Percentiles rank a stretch among this genome's conserved stretches.
These are phyloP conservation scores for Recurvomyces mirabilis DNA, from an alignment of 495 filamentous ascomycete genomes.

Conservation along the genomic window DNA sequence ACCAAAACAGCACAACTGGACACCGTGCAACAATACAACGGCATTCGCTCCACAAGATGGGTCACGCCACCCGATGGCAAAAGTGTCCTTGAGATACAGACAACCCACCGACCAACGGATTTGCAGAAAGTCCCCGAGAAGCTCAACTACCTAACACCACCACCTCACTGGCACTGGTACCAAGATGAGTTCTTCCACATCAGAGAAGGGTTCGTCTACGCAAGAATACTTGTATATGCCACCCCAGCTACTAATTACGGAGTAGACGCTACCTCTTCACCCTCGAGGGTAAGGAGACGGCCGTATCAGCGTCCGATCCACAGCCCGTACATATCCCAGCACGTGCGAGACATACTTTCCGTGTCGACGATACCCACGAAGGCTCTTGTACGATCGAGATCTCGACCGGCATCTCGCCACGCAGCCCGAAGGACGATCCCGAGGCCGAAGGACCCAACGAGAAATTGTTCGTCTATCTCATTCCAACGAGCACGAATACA, in stretches of 20 bases:
- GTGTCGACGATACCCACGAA: constrained; percentile 7
- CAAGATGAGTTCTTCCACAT: constrained; percentile 15
- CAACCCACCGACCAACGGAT: constrained; percentile 8
- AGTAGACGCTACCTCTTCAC: constrained; percentile 14
- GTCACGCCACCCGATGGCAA: constrained; percentile 8
- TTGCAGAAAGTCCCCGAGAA: constrained; percentile 5
- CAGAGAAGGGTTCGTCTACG: constrained; percentile 7
- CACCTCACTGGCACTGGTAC: constrained; percentile 16
- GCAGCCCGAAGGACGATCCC: constrained; percentile 1
- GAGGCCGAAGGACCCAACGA: constrained; percentile 7
- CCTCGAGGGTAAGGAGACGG: constrained; percentile 11
- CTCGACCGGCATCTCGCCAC: constrained; percentile 9
- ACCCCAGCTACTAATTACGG: neutral
- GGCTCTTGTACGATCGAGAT: constrained; percentile 12
- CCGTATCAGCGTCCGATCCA: constrained; percentile 7
- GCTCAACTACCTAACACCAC: constrained; percentile 6
- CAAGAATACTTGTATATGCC: neutral
- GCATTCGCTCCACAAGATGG: constrained; percentile 11
- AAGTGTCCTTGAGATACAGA: constrained; percentile 11
- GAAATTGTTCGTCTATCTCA: constrained; percentile 5
- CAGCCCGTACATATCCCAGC: constrained; percentile 8
- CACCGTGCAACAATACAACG: constrained; percentile 9
- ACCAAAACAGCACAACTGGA: constrained; percentile 2
- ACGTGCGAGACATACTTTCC: constrained; percentile 11
- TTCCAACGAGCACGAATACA: neutral